A percentile compares a stretch with the other conserved stretches of the same genome.
phyloP scores from a whole-genome alignment of 495 filamentous ascomycete species.

The Aspergillus saccharolyticus region DNA sequence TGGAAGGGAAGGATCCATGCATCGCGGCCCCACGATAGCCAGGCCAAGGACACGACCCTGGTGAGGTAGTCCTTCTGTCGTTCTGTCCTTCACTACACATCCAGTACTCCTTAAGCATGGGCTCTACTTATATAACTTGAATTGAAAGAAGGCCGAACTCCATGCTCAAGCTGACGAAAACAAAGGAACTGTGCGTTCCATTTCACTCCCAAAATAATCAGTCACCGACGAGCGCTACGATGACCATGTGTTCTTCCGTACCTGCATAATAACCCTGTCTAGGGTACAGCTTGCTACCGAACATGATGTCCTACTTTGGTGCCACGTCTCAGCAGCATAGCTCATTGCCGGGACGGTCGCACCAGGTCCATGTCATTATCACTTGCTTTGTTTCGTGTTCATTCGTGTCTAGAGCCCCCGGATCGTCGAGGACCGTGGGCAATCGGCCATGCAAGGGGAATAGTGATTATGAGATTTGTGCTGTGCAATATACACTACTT shows the following conservation, averaged over 20 bases:
- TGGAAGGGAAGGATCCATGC: constrained; percentile 7
- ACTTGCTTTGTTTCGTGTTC: background rate
- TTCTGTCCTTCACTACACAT: background rate
- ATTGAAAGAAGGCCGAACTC: background rate
- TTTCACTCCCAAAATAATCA: background rate
- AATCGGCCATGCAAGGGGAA: constrained; percentile 2
- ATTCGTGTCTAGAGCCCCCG: background rate
- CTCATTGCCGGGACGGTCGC: background rate
- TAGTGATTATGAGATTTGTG: background rate
- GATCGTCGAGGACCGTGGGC: background rate
- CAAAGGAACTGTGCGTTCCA: background rate
- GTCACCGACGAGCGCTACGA: background rate
- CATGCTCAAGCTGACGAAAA: background rate
- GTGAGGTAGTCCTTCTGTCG: no score
- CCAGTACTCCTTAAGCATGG: background rate
- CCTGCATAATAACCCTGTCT: background rate
- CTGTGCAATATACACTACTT: background rate
- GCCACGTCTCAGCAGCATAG: background rate
- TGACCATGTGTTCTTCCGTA: background rate
- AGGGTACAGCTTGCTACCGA: background rate
- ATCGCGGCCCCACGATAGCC: background rate
- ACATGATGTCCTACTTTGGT: background rate
- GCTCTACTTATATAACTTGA: background rate
- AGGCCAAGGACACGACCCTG: no score
- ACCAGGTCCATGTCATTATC: background rate